Conservation (phyloP, 2,329 filamentous ascomycete genomes). For the Clarireedia homoeocarpa region DNA sequence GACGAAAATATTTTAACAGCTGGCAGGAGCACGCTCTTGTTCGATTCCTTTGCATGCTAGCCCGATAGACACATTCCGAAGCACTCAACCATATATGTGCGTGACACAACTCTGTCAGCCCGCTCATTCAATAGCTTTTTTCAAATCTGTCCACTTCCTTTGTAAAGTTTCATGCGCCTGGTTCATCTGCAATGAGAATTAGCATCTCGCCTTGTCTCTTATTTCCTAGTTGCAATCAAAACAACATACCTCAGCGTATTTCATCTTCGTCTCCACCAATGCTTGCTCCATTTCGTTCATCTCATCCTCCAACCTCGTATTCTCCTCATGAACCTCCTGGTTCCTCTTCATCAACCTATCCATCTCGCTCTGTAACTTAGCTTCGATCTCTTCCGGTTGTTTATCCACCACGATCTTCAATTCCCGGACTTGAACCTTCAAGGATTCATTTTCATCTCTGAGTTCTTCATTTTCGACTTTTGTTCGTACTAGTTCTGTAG, state of each 20-base stretch:
- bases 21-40: too few relatives aligned
- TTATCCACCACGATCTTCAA: conserved; percentile 79
- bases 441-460: conserved; percentile 79
- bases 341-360: conserved; percentile 90
- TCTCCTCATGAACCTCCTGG: conserved; percentile 88
- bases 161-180: conserved; percentile 62
- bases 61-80: too few relatives aligned
- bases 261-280: conserved; percentile 89
- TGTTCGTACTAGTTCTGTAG: conserved; percentile 81
- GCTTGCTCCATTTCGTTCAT: conserved; percentile 87
- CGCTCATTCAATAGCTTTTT: conserved; percentile 33
- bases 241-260: conserved; percentile 80
- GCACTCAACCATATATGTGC: too few relatives aligned
- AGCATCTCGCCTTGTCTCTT: conserved; percentile 6
- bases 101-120: too few relatives aligned
- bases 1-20: too few relatives aligned
- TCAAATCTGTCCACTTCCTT: conserved; percentile 70
- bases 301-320: conserved; percentile 78
- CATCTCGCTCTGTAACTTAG: conserved; percentile 73
- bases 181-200: conserved; percentile 48
- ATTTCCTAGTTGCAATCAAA: neutral
- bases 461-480: conserved; percentile 93
- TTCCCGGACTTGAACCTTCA: conserved; percentile 79
- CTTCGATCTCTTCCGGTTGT: conserved; percentile 83
- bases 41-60: too few relatives aligned